These are phyloP conservation scores for Symbiodinium natans DNA, from an alignment of 73 alveolate genomes.

Conservation along the genomic window DNA sequence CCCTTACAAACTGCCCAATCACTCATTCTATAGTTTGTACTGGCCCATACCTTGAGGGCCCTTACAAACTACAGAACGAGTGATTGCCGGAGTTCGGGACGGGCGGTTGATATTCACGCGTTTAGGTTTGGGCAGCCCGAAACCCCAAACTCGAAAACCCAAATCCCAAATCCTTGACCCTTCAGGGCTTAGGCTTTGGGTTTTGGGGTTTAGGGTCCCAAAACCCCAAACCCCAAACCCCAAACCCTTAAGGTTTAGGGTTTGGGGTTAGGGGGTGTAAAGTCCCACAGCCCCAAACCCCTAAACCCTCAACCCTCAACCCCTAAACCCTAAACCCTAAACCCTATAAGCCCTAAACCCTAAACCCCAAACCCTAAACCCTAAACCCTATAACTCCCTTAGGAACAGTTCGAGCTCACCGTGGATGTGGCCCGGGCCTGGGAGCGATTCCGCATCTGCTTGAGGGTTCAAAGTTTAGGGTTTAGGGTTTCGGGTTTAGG, in stretches of 20 bases:
- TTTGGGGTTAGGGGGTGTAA: not conserved
- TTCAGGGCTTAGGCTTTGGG: not conserved
- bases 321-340: not conserved
- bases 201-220: not conserved
- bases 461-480: not conserved
- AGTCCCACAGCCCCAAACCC: not conserved
- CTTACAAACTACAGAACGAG: too few relatives aligned
- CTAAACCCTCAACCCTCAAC: not conserved
- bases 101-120: too few relatives aligned
- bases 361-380: not conserved
- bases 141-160: too few relatives aligned
- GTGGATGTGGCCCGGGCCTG: slow-evolving; percentile 6
- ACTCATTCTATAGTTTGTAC: too few relatives aligned
- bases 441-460: not conserved
- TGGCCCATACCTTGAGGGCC: too few relatives aligned
- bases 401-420: slow-evolving; percentile 7
- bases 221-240: too few relatives aligned
- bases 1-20: too few relatives aligned
- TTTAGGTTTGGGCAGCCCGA: too few relatives aligned
- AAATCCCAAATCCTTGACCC: too few relatives aligned
- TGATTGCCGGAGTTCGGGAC: too few relatives aligned
- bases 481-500: not conserved
- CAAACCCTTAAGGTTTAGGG: too few relatives aligned
- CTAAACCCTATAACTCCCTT: not conserved
- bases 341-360: not conserved